Conservation (phyloP, 2,329 filamentous ascomycete genomes). For the Neopestalotiopsis rosae region DNA sequence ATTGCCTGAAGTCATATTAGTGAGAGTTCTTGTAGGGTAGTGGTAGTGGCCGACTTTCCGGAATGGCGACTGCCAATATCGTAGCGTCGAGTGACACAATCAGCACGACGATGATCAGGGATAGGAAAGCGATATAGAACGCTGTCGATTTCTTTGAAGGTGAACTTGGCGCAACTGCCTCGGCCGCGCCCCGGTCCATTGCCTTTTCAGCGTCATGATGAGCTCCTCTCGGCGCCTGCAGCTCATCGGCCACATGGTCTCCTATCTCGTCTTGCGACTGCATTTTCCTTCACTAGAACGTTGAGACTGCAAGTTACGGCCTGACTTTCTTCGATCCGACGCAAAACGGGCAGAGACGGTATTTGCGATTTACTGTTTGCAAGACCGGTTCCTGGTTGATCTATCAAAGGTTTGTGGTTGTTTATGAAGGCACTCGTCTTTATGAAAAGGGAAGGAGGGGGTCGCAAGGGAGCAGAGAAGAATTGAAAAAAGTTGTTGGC, state of each 20-base stretch:
- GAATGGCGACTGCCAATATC: conserved; percentile 4
- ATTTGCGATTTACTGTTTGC: background rate
- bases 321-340: background rate
- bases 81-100: background rate
- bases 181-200: background rate
- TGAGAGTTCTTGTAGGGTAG: background rate
- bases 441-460: background rate
- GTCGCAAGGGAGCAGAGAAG: background rate
- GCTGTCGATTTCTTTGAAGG: background rate
- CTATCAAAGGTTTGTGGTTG: no score
- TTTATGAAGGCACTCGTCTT: no score
- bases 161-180: background rate
- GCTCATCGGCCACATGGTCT: background rate
- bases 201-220: background rate
- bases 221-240: background rate
- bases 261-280: background rate
- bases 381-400: no score
- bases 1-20: conserved; percentile 23
- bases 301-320: background rate
- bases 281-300: background rate
- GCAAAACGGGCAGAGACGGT: no score
- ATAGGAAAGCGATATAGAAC: background rate
- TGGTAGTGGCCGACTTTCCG: background rate
- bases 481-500: background rate
- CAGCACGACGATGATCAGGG: background rate